Evolutionary conservation across 495 filamentous ascomycete species (phyloP).

Genomic region (Xylaria scruposa): DNA sequence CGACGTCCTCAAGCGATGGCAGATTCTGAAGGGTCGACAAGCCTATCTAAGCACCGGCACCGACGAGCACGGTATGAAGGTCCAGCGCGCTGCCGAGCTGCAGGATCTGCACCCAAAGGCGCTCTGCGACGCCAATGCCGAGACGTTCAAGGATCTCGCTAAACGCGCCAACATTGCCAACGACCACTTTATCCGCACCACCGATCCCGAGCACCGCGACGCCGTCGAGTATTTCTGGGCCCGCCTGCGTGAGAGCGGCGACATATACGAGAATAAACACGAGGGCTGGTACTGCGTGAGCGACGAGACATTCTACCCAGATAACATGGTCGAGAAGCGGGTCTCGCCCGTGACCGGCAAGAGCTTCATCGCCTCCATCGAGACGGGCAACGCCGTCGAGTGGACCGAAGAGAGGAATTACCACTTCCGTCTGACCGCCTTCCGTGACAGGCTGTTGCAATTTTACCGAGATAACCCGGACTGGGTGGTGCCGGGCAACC

Average conservation of each 20-base stretch:
- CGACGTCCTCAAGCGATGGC: slow-evolving; percentile 93
- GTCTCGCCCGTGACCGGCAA: slow-evolving; percentile 80
- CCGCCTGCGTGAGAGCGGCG: slow-evolving; percentile 73
- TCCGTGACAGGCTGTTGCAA: slow-evolving; percentile 74
- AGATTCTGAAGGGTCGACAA: slow-evolving; percentile 69
- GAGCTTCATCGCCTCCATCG: slow-evolving; percentile 80
- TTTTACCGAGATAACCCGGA: slow-evolving; percentile 76
- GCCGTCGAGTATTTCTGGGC: slow-evolving; percentile 93
- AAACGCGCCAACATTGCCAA: slow-evolving; percentile 69
- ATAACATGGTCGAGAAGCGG: slow-evolving; percentile 71
- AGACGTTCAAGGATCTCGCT: slow-evolving; percentile 73
- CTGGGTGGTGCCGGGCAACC: slow-evolving; percentile 71
- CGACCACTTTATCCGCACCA: slow-evolving; percentile 91
- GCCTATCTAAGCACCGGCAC: slow-evolving; percentile 88
- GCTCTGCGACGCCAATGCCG: slow-evolving; percentile 67
- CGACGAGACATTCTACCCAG: slow-evolving; percentile 95
- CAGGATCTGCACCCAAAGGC: slow-evolving; percentile 59
- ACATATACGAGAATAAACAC: slow-evolving; percentile 86
- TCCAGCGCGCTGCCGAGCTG: slow-evolving; percentile 80
- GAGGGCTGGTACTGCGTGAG: slow-evolving; percentile 96
- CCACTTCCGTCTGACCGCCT: slow-evolving; percentile 87
- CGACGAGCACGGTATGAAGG: slow-evolving; percentile 99
- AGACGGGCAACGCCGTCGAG: slow-evolving; percentile 91
- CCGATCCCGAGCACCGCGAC: slow-evolving; percentile 78
- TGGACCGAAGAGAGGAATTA: slow-evolving; percentile 96